Evolutionary conservation across 1,284 basidiomycete genomes (phyloP).

Genomic region (Cryptococcus sp.): DNA sequence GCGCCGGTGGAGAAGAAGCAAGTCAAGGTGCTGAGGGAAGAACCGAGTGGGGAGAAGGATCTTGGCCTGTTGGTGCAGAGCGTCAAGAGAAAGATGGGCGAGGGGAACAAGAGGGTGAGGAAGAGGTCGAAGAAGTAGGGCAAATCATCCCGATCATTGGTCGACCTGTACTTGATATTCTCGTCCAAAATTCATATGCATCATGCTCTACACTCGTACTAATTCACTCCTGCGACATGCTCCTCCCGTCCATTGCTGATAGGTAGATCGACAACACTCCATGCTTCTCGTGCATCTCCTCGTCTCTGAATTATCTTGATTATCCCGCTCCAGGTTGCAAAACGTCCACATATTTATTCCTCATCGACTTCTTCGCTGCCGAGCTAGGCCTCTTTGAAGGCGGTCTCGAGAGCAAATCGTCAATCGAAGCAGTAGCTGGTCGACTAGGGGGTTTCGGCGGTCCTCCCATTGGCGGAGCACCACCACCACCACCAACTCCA

Average conservation of each 20-base stretch:
- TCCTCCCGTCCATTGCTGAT: too few species aligned
- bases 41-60: conserved; percentile 36
- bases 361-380: conserved; percentile 60
- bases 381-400: conserved; percentile 36
- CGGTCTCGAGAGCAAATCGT: conserved; percentile 43
- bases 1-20: conserved; percentile 1
- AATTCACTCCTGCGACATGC: too few species aligned
- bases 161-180: too few species aligned
- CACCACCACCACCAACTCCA: neutral
- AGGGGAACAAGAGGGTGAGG: conserved; percentile 22
- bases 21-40: conserved; percentile 7
- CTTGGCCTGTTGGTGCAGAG: conserved; percentile 69
- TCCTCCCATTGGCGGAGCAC: conserved; percentile 2
- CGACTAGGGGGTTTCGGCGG: conserved; percentile 16
- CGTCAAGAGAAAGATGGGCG: conserved; percentile 66
- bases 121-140: conserved; percentile 10
- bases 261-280: too few species aligned
- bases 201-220: too few species aligned
- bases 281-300: too few species aligned
- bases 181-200: too few species aligned
- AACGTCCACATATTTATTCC: conserved; percentile 67
- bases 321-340: conserved; percentile 19
- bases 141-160: too few species aligned
- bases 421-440: conserved; percentile 43
- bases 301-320: too few species aligned